A percentile compares a stretch with the other conserved stretches of the same genome.
Conservation (phyloP, 1,284 basidiomycete genomes). For the Apiotrichum sp. region DNA sequence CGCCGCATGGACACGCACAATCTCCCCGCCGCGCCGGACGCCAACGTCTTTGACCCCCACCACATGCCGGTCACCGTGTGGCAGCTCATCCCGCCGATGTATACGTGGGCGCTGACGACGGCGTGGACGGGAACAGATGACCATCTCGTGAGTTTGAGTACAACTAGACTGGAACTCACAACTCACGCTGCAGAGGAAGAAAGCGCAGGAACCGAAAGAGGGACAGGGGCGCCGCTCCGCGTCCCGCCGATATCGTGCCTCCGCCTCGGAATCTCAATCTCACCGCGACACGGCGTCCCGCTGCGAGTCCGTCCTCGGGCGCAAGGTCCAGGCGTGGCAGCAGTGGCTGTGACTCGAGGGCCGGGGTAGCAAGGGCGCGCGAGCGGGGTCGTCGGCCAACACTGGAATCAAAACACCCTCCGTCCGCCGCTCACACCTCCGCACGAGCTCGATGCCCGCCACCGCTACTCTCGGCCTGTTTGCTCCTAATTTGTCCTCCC, state of each 20-base stretch:
- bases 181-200: no score
- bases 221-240: background rate
- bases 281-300: background rate
- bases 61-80: conserved; percentile 17
- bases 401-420: no score
- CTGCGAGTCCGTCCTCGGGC: background rate
- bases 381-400: no score
- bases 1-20: conserved; percentile 13
- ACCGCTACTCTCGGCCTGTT: no score
- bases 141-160: background rate
- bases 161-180: background rate
- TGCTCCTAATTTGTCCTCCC: no score
- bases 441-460: no score
- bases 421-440: no score
- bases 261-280: background rate
- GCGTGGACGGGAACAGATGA: conserved; percentile 13
- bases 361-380: no score
- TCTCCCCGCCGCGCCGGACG: conserved; percentile 1
- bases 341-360: conserved; percentile 11
- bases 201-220: background rate
- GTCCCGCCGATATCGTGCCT: background rate
- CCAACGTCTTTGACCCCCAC: conserved; percentile 19
- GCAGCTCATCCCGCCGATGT: conserved; percentile 19
- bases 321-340: conserved; percentile 15
- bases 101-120: conserved; percentile 17